Base-by-base conservation (phyloP, 75 land plant species). In the Pinus taeda region DNA sequence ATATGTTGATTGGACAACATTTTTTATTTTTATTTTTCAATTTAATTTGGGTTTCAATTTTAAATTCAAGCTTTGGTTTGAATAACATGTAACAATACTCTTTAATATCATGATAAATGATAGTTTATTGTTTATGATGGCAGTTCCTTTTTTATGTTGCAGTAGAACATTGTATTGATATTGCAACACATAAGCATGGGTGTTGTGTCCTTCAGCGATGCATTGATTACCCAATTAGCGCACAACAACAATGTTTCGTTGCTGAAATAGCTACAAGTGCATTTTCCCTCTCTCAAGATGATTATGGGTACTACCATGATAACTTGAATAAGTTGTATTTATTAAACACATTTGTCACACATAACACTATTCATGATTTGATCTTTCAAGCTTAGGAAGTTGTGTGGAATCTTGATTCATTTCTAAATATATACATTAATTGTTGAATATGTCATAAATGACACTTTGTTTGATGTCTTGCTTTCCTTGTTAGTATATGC, bases 151-250 rank as follows among this genome's bases (percentile, higher is more conserved):
- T 87, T 75, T 80, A 89, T 78, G 91, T 81, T 30, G 83, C 91
- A 59, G 84, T 78, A 21, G 75, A 62, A 15, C 58, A 89, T 71
- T 89, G 91, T 64, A 75, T 89, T 74, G 94, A 83, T 15, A 87
- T 93, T 69, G 89, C 91, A 53, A 93, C 85, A 15, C 88, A 93
- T 64, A 78, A 77, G 17, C 83, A 81, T 72, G 91, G 91, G 20
- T 89, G 91, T 30, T 86, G 86, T 82, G 75, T 82, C 6, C 77
- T 89, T 36, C 94, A 91, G 71, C 77, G 82, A 15, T 91, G 91
- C 60, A 73, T 91, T 4, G 83, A 66, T 30, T 37, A 73, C 58
- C 71, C 91, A 58, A 24, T 63, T 2, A 85, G 82, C 49, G 74
- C 71, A 53, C 74, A 78, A 55, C 75, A 71, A 39, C 74, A 80